phyloP scores from a whole-genome alignment of 257 asterid genomes.

The Prunella vulgaris region DNA sequence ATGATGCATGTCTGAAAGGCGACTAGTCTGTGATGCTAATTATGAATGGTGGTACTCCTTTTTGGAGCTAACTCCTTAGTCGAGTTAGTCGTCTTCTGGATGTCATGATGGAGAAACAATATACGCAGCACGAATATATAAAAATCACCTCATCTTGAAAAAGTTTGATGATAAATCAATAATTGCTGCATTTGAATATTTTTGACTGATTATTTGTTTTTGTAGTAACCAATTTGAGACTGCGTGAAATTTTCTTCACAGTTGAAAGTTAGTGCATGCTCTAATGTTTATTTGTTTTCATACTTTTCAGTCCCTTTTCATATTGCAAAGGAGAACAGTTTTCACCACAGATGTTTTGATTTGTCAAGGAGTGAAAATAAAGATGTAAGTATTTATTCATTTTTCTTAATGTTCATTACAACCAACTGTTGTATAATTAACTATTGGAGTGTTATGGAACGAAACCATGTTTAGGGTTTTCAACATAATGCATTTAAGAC shows the following conservation, averaged over 20 bases:
- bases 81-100: background rate
- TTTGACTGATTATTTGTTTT: background rate
- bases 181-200: conserved; percentile 6
- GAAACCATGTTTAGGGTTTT: background rate
- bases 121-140: background rate
- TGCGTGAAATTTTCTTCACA: background rate
- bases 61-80: background rate
- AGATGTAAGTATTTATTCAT: background rate
- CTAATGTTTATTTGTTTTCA: background rate
- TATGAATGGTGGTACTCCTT: background rate
- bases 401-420: background rate
- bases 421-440: background rate
- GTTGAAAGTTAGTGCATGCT: background rate
- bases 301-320: background rate
- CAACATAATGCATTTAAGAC: background rate
- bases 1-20: conserved; percentile 7
- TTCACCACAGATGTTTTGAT: conserved; percentile 1
- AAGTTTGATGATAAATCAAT: background rate
- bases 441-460: background rate
- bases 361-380: background rate
- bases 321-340: background rate
- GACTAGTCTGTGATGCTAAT: background rate
- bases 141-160: background rate
- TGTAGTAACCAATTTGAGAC: background rate
- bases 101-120: background rate